Base-by-base conservation (phyloP, 2,329 filamentous ascomycete genomes). In the Claviceps spartinae region DNA sequence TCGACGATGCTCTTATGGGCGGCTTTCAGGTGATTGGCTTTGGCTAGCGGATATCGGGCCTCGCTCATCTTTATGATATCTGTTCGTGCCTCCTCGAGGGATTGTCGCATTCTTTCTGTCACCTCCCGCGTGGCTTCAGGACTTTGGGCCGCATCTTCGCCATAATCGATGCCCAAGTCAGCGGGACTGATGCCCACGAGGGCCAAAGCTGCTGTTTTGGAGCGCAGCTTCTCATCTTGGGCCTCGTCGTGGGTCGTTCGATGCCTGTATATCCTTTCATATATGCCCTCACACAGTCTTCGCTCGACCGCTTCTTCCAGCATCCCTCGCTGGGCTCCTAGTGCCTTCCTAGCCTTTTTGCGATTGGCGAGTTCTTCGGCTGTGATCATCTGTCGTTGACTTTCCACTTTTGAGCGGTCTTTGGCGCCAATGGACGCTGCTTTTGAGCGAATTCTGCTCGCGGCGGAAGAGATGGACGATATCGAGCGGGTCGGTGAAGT, bases 1-100 rank as follows among this genome's bases (percentile, higher is more conserved):
- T 97, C 91, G 48, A 98, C 93, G 56, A 98, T 97, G 57, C 83
- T 85, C 71, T 94, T 94, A 67, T 97, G 93, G 3, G 88, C 87
- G 41, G 83, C 82, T 58, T 90, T 95, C 52, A 98, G 75, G 61
- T 89, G 83, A 61, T 89, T 86, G 43, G 97, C 77, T 69, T 98
- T 98, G 18, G 89, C 93, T 1, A 96, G 72, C 0, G 93, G 93
- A 63, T 89, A 95, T 57, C 83, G 83, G 58, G 88, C 86, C 54
- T 90, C 79, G 62, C 88, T 84, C 91, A 98, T 97, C 55, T 79
- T 78, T 46, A 81, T 74, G 48, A 98, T 70, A 54, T 86, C 84
- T 50, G 61, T 59, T 55, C 84, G 75, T 2, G 91, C 90, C 47
- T 78, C 74, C 47, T 82, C 80, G 42, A 97, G 76, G 65, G 81